Percentiles rank a stretch among this genome's conserved stretches.
phyloP scores from a whole-genome alignment of 1,139 yeast genomes.

The Candida tunisiensis region DNA sequence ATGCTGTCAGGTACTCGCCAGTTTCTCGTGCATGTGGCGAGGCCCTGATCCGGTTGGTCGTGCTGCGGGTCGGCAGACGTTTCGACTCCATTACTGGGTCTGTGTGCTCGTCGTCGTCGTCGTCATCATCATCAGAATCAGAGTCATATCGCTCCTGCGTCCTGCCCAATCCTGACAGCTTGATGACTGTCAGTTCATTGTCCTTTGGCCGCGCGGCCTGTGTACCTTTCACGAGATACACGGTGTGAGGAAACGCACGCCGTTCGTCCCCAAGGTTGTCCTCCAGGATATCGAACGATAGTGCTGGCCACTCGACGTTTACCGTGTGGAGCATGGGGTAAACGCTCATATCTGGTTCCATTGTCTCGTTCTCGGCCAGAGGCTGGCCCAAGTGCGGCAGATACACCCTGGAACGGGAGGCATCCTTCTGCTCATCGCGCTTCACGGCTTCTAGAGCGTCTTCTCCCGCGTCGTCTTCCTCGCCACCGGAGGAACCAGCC shows the following conservation, averaged over 20 bases:
- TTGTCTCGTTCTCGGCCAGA: conserved; percentile 85
- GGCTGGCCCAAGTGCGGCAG: conserved; percentile 82
- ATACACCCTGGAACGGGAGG: conserved; percentile 27
- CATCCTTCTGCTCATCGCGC: conserved; percentile 8
- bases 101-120: conserved; percentile 48
- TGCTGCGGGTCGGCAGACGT: conserved; percentile 54
- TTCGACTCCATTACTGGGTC: conserved; percentile 87
- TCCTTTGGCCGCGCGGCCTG: conserved; percentile 83
- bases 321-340: conserved; percentile 94
- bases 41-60: conserved; percentile 81
- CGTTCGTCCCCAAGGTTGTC: conserved; percentile 80
- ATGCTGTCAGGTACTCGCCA: conserved; percentile 75
- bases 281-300: conserved; percentile 78
- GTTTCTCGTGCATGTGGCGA: conserved; percentile 64
- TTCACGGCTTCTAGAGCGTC: conserved; percentile 22
- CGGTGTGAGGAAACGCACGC: conserved; percentile 76
- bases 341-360: conserved; percentile 93
- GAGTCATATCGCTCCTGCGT: conserved; percentile 71
- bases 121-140: conserved; percentile 55
- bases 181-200: conserved; percentile 74
- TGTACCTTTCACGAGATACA: conserved; percentile 80
- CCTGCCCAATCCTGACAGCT: conserved; percentile 64
- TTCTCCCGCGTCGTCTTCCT: conserved; percentile 29
- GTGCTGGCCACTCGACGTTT: conserved; percentile 93
- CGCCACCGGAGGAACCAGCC: conserved; percentile 37